Evolutionary conservation across 2,329 filamentous ascomycete genomes (phyloP).

Genomic region (Chaetoscypha palmicola): DNA sequence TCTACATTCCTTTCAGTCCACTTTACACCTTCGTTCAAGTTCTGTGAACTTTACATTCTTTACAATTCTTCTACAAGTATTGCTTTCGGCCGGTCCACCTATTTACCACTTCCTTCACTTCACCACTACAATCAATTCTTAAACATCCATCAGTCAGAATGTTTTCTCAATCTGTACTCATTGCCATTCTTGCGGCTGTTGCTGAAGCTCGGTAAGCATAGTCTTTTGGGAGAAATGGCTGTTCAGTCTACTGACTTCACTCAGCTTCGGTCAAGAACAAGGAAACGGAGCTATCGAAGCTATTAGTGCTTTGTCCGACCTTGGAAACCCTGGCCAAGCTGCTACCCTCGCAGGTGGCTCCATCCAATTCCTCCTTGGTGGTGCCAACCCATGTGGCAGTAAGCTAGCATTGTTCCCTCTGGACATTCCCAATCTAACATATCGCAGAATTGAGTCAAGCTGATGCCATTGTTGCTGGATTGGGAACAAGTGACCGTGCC

Average conservation of each 20-base stretch:
- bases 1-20: background rate
- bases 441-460: constrained; percentile 48
- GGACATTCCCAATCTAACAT: constrained; percentile 11
- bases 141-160: background rate
- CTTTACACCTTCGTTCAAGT: constrained; percentile 1
- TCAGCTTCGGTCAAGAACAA: constrained; percentile 57
- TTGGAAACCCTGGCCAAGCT: constrained; percentile 51
- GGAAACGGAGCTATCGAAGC: constrained; percentile 40
- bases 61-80: constrained; percentile 1
- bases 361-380: constrained; percentile 55
- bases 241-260: constrained; percentile 5
- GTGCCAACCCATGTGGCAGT: constrained; percentile 56
- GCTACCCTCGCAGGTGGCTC: constrained; percentile 56
- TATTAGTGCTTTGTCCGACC: constrained; percentile 44
- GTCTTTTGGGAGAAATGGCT: too few relatives aligned
- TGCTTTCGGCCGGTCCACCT: constrained; percentile 3
- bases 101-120: constrained; percentile 4
- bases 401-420: constrained; percentile 38
- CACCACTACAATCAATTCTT: background rate
- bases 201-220: constrained; percentile 30
- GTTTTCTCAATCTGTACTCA: constrained; percentile 4
- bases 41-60: constrained; percentile 8
- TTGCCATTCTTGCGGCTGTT: constrained; percentile 12
- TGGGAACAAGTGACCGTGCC: constrained; percentile 45
- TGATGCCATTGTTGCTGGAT: constrained; percentile 54